A percentile compares a stretch with the other conserved stretches of the same genome.
These are phyloP conservation scores for Cystobasidiopsis lactophilus DNA, from an alignment of 768 basidiomycete species.

Conservation along the genomic window DNA sequence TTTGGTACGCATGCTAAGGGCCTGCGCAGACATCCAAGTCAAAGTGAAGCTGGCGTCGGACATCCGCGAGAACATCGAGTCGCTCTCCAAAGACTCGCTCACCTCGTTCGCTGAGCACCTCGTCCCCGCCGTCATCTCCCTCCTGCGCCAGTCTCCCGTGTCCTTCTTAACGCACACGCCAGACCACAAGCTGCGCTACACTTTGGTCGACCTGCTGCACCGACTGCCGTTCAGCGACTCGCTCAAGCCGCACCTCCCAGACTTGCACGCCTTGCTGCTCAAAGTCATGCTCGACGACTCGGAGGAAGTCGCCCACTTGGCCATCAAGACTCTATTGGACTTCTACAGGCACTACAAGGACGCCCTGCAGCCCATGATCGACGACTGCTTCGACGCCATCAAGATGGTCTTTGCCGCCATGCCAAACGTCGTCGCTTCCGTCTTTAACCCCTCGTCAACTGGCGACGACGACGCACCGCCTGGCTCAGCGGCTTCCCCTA, in stretches of 20 bases:
- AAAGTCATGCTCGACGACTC: conserved; percentile 70
- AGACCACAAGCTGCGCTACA: conserved; percentile 54
- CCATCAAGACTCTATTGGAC: conserved; percentile 81
- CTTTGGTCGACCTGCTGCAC: conserved; percentile 70
- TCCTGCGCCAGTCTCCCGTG: background rate
- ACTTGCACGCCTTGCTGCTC: conserved; percentile 59
- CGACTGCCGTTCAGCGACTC: conserved; percentile 62
- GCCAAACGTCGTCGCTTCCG: conserved; percentile 44
- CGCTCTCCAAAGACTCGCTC: conserved; percentile 1
- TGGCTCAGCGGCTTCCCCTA: background rate
- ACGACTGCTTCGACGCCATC: conserved; percentile 59
- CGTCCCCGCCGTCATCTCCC: conserved; percentile 6
- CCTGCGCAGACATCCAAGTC: too few relatives aligned
- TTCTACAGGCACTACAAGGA: conserved; percentile 54
- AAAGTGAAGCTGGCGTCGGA: background rate
- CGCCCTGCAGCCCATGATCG: conserved; percentile 46
- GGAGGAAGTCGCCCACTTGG: conserved; percentile 77
- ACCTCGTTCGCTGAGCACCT: conserved; percentile 5
- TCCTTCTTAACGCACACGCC: conserved; percentile 2
- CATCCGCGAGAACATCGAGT: conserved; percentile 8
- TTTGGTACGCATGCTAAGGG: too few relatives aligned
- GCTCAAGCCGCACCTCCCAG: conserved; percentile 42
- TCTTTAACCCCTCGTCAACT: conserved; percentile 36
- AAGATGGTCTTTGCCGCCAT: conserved; percentile 57
- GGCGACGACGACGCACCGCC: conserved; percentile 1